phyloP scores from a whole-genome alignment of 2,329 filamentous ascomycete species.

The Trichoderma atrobrunneum region DNA sequence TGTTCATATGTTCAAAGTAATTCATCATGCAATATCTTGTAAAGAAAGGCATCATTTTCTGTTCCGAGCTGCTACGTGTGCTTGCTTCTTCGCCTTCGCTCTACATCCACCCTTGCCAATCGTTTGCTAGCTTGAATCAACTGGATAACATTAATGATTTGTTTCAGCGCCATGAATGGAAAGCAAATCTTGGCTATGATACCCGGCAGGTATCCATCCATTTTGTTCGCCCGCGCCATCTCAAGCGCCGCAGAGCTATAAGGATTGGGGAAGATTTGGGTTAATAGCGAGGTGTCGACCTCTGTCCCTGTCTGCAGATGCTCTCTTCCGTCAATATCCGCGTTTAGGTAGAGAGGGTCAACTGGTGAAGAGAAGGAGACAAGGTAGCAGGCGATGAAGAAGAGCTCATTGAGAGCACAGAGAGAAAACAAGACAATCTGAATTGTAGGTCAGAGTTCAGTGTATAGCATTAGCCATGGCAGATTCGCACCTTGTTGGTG shows the following conservation, averaged over 20 bases:
- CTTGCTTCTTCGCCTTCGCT: not conserved
- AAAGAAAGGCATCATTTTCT: not conserved
- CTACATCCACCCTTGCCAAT: conserved; percentile 65
- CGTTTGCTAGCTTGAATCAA: conserved; percentile 86
- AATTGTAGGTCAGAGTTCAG: conserved; percentile 7
- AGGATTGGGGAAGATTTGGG: conserved; percentile 76
- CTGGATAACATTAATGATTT: conserved; percentile 89
- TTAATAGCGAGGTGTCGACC: conserved; percentile 63
- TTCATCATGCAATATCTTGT: not conserved
- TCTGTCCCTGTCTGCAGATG: conserved; percentile 62
- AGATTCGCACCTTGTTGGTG: conserved; percentile 74
- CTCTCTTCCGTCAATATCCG: conserved; percentile 45
- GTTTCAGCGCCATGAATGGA: conserved; percentile 86
- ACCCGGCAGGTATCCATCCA: conserved; percentile 64
- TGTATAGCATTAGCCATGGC: not conserved
- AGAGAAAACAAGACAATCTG: conserved; percentile 85
- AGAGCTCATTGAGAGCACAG: conserved; percentile 86
- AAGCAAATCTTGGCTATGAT: conserved; percentile 73
- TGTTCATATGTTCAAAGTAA: not conserved
- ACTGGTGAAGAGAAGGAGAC: conserved; percentile 90
- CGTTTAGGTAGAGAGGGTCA: conserved; percentile 76
- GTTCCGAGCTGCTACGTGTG: not conserved
- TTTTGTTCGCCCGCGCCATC: conserved; percentile 88
- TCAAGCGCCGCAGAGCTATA: conserved; percentile 90
- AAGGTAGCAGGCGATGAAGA: conserved; percentile 96